phyloP scores from a whole-genome alignment of 345 rosid genomes.

The Nasturtium officinale region DNA sequence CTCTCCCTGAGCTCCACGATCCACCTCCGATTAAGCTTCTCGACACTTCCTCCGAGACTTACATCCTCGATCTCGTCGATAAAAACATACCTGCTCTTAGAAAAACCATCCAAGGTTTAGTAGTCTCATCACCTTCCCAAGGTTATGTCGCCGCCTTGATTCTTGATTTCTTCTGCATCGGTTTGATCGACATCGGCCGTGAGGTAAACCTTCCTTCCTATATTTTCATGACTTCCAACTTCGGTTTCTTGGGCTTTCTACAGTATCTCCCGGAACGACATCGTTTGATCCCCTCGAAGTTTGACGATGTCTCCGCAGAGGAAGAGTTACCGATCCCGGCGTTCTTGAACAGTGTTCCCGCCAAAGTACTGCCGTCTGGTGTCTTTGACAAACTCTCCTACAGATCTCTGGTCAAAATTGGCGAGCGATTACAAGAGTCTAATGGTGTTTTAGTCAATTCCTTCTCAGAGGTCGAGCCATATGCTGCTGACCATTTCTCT shows the following conservation, averaged over 20 bases:
- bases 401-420: constrained; percentile 14
- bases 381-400: constrained; percentile 23
- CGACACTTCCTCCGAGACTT: constrained; percentile 43
- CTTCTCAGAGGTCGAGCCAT: constrained; percentile 48
- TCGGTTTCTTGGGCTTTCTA: constrained; percentile 46
- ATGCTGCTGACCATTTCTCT: constrained; percentile 26
- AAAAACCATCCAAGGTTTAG: constrained; percentile 24
- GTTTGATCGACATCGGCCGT: constrained; percentile 51
- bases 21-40: constrained; percentile 41
- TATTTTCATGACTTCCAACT: constrained; percentile 53
- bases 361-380: constrained; percentile 43
- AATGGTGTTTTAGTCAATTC: constrained; percentile 54
- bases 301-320: constrained; percentile 21
- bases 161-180: constrained; percentile 55
- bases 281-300: neutral
- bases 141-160: constrained; percentile 48
- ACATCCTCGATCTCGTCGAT: constrained; percentile 36
- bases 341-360: constrained; percentile 41
- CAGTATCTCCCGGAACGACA: constrained; percentile 35
- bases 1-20: constrained; percentile 38
- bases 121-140: constrained; percentile 12
- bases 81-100: constrained; percentile 17
- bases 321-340: constrained; percentile 42
- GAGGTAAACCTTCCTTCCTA: constrained; percentile 58
- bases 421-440: constrained; percentile 25